Evolutionary conservation across 306 rosid species (phyloP).

Genomic region (Quercus mongolica): DNA sequence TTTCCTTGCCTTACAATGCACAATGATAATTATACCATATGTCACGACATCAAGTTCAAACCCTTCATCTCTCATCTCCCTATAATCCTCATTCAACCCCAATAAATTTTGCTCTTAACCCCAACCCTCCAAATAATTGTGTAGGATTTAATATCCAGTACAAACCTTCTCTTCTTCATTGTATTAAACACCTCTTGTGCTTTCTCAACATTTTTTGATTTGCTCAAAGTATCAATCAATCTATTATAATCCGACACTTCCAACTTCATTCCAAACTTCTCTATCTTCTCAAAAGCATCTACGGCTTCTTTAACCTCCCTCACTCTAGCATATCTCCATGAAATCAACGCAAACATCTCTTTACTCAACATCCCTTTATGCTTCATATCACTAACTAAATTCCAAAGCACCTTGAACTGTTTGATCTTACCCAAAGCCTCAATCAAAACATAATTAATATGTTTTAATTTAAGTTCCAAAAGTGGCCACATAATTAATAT

Average conservation of each 20-base stretch:
- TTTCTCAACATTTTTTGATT: conserved; percentile 47
- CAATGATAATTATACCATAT: conserved; percentile 55
- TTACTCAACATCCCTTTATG: conserved; percentile 34
- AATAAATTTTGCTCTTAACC: conserved; percentile 62
- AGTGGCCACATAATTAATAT: too few relatives aligned
- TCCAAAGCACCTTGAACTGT: conserved; percentile 76
- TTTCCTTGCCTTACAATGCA: conserved; percentile 58
- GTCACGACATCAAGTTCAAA: conserved; percentile 73
- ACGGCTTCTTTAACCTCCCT: conserved; percentile 53
- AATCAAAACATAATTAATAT: conserved; percentile 36
- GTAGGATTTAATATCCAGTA: conserved; percentile 67
- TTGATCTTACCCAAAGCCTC: conserved; percentile 80
- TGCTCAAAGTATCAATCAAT: conserved; percentile 61
- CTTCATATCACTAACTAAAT: conserved; percentile 71
- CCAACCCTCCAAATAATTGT: conserved; percentile 84
- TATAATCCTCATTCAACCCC: conserved; percentile 56
- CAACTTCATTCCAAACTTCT: conserved; percentile 49
- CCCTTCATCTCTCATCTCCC: conserved; percentile 73
- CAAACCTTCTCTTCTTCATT: conserved; percentile 54
- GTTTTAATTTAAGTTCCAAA: too few relatives aligned
- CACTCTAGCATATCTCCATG: conserved; percentile 64
- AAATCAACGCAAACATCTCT: conserved; percentile 59
- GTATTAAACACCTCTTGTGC: conserved; percentile 81
- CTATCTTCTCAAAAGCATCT: conserved; percentile 70
- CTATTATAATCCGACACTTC: conserved; percentile 58